Conservation (phyloP, 116 monocot species). For the Trichopus zeylanicus region DNA sequence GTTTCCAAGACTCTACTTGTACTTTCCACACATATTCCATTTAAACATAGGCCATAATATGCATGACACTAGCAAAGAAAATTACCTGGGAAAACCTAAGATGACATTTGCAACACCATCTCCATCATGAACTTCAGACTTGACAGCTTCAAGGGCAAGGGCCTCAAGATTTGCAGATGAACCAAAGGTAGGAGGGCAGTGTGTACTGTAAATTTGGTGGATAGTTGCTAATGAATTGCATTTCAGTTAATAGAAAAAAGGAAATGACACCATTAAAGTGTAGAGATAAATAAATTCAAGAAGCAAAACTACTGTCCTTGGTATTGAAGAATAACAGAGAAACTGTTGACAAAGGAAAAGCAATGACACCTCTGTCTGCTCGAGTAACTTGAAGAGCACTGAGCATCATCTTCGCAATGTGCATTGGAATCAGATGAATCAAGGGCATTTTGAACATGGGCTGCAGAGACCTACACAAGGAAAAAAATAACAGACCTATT, state of each 20-base stretch:
- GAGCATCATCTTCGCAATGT: conserved; percentile 18
- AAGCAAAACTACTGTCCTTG: conserved; percentile 1
- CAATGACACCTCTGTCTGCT: conserved; percentile 23
- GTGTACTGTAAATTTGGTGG: conserved; percentile 32
- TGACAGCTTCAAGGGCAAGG: conserved; percentile 47
- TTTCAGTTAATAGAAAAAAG: neutral
- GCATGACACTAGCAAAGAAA: neutral
- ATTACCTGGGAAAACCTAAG: conserved; percentile 7
- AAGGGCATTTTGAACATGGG: conserved; percentile 16
- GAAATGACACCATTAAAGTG: neutral
- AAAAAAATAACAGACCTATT: neutral
- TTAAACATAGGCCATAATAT: neutral
- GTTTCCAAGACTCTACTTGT: too few relatives aligned
- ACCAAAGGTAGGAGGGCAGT: conserved; percentile 74
- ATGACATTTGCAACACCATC: conserved; percentile 22
- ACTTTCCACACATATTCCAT: neutral
- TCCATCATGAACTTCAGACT: conserved; percentile 21
- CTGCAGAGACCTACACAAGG: conserved; percentile 24
- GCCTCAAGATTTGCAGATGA: conserved; percentile 57
- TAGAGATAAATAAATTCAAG: neutral
- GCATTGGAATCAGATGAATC: conserved; percentile 20
- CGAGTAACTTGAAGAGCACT: conserved; percentile 23
- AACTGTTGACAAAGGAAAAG: neutral
- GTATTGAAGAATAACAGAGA: neutral
- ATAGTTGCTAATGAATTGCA: neutral